Percentiles rank a stretch among this genome's conserved stretches.
Conservation (phyloP, 345 rosid species). For the Eucalyptus curtisii region DNA sequence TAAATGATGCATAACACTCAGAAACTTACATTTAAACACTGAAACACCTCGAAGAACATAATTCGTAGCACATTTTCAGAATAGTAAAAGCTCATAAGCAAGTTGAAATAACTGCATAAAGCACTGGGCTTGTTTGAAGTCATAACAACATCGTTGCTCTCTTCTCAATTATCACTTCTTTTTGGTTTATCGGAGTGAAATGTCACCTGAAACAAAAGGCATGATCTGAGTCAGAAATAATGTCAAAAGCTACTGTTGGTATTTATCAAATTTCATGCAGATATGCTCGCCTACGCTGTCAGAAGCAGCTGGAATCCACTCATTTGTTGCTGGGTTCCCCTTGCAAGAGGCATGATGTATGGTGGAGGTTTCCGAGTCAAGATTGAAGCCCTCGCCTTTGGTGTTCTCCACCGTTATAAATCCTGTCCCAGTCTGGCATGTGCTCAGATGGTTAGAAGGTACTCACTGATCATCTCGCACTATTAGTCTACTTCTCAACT, state of each 20-base stretch:
- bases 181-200: slow-evolving; percentile 42
- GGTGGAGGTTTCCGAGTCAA: slow-evolving; percentile 11
- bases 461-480: not conserved
- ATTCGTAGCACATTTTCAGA: not conserved
- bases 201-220: slow-evolving; percentile 12
- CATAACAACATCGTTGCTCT: not conserved
- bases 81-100: not conserved
- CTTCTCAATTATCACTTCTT: slow-evolving; percentile 40
- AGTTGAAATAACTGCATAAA: not conserved
- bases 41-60: not conserved
- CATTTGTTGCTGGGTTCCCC: slow-evolving; percentile 75
- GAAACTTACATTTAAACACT: not conserved
- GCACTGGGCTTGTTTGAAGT: not conserved
- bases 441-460: not conserved
- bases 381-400: slow-evolving; percentile 10
- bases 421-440: slow-evolving; percentile 55
- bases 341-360: slow-evolving; percentile 25
- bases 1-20: not conserved
- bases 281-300: slow-evolving; percentile 9
- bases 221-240: not conserved
- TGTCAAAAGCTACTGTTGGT: not conserved
- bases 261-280: not conserved
- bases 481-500: not conserved
- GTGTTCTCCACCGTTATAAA: slow-evolving; percentile 35
- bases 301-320: slow-evolving; percentile 42